These are phyloP conservation scores for Fusarium camptoceras DNA, from an alignment of 2,329 filamentous ascomycete species.

Conservation along the genomic window DNA sequence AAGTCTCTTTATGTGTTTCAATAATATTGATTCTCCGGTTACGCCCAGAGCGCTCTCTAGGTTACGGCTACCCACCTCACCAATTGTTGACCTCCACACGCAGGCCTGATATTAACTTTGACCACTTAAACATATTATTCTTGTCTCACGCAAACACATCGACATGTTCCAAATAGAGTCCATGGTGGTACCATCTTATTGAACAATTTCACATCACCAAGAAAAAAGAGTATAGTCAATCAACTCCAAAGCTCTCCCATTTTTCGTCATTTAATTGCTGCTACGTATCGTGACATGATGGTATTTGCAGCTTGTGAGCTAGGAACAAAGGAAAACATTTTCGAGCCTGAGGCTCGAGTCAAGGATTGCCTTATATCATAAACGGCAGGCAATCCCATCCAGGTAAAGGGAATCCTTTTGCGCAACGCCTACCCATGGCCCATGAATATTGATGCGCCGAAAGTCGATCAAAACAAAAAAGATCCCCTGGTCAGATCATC, in stretches of 20 bases:
- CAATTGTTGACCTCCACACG: background rate
- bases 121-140: background rate
- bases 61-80: background rate
- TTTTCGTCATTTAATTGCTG: constrained; percentile 50
- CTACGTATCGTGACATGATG: constrained; percentile 50
- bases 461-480: constrained; percentile 51
- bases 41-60: background rate
- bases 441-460: constrained; percentile 52
- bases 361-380: constrained; percentile 49
- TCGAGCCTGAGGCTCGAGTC: constrained; percentile 34
- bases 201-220: constrained; percentile 47
- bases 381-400: constrained; percentile 57
- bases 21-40: background rate
- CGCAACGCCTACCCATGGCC: constrained; percentile 57
- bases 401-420: constrained; percentile 57
- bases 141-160: background rate
- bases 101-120: too few relatives aligned
- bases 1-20: background rate
- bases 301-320: constrained; percentile 50
- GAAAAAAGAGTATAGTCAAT: constrained; percentile 49
- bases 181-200: background rate
- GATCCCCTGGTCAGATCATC: constrained; percentile 44
- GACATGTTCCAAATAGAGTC: background rate
- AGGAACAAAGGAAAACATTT: constrained; percentile 55
- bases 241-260: constrained; percentile 52